Base-by-base conservation (phyloP, 345 rosid genomes). In the Odontarrhena argentea region DNA sequence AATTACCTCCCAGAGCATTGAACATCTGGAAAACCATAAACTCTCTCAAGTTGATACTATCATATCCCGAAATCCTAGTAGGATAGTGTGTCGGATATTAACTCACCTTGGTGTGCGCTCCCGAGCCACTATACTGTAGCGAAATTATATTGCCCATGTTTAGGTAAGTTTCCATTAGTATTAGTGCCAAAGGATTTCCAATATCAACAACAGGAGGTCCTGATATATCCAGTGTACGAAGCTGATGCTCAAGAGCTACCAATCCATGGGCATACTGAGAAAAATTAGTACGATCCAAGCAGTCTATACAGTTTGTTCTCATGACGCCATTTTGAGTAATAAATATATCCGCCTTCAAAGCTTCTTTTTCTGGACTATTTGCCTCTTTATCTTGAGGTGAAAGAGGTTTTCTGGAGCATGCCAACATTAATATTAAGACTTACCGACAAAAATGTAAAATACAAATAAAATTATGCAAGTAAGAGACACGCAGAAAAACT, bases 241-340 rank as follows among this genome's bases (percentile, higher is more conserved):
- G 76, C 72, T 93, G 97, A 58, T 51, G 82, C 48, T 76, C 88
- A 64, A 93, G 91, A 51, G 98, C 85, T 42, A 84, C 84, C 68
- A 93, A 66, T 46, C 98, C 98, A 57, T 77, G 80, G 11, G 91
- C 88, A 55, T 84, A 93, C 59, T 93, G 98, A 13, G 98, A 96
- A 68, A 90, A 89, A 48, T 93, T 93, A 36, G 98, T 93, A 59
- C 98, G 97, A 62, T 93, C 98, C 66, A 93, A 68, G 59, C 98
- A 93, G 70, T 93, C 98, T 30, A 93, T 85, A 84, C 98, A 93
- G 62, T 93, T 93, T 67, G 97, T 90, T 75, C 98, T 82, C 46
- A 93, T 70, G 40, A 93, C 92, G 44, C 98, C 98, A 0, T 73
- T 83, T 69, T 93, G 98, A 70, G 78, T 71, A 64, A 49, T 63